Evolutionary conservation across 768 basidiomycete genomes (phyloP).

Genomic region (Amanita exitialis): DNA sequence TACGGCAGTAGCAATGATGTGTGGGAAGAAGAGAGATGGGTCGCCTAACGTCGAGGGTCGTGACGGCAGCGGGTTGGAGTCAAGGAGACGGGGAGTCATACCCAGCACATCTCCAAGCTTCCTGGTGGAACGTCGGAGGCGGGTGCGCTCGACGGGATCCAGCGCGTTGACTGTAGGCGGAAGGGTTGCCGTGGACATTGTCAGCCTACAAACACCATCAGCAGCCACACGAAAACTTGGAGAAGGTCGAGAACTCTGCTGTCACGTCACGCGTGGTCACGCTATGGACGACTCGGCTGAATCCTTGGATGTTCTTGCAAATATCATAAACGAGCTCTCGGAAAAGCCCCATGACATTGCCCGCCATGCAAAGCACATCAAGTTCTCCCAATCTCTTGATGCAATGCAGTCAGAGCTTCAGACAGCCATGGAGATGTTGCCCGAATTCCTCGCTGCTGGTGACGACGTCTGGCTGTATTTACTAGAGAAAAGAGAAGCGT

Average conservation of each 20-base stretch:
- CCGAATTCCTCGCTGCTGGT: conserved; percentile 50
- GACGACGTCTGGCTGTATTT: conserved; percentile 72
- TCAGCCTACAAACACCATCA: not conserved
- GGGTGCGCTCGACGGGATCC: conserved; percentile 32
- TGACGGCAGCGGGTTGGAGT: conserved; percentile 7
- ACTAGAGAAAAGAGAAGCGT: conserved; percentile 41
- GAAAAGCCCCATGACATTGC: conserved; percentile 50
- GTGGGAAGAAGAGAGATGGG: not conserved
- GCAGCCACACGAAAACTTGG: not conserved
- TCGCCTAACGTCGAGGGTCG: not conserved
- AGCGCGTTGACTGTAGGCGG: conserved; percentile 44
- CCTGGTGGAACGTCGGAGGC: conserved; percentile 46
- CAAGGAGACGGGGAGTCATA: conserved; percentile 25
- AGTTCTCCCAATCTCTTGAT: conserved; percentile 41
- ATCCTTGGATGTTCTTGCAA: conserved; percentile 54
- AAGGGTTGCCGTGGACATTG: conserved; percentile 1
- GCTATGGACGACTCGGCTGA: conserved; percentile 44
- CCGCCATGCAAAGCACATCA: conserved; percentile 60
- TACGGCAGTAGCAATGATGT: not conserved
- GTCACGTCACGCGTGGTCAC: not conserved
- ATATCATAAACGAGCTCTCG: conserved; percentile 47
- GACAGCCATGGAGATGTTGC: conserved; percentile 57
- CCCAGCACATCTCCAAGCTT: conserved; percentile 51
- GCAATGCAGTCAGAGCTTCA: conserved; percentile 50
- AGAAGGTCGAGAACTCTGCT: not conserved